Percentiles rank a stretch among this genome's conserved stretches.
phyloP scores from a whole-genome alignment of 2,329 filamentous ascomycete genomes.

The Chaetomiaceae sp. region DNA sequence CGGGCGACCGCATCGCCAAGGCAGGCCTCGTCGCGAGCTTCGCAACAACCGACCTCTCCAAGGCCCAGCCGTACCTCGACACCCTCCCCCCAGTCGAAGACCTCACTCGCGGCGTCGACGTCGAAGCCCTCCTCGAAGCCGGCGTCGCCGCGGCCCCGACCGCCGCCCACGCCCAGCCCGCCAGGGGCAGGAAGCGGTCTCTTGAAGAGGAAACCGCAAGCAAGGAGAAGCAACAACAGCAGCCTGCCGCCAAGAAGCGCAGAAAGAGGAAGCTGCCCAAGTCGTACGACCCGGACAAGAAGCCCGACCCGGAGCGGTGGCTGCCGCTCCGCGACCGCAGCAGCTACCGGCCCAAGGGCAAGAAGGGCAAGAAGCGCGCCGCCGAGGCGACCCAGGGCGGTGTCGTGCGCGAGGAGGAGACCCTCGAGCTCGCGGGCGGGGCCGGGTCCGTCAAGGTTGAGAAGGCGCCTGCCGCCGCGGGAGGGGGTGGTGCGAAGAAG shows the following conservation, averaged over 20 bases:
- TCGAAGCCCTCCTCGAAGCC: conserved; percentile 57
- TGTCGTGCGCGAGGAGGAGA: conserved; percentile 68
- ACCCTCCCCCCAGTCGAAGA: conserved; percentile 58
- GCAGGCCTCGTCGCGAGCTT: conserved; percentile 85
- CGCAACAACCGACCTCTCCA: conserved; percentile 56
- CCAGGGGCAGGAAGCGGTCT: conserved; percentile 40
- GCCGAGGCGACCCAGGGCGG: conserved; percentile 81
- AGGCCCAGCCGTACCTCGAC: conserved; percentile 50
- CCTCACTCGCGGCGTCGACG: conserved; percentile 58
- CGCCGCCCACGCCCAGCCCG: conserved; percentile 32
- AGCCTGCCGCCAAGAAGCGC: conserved; percentile 47
- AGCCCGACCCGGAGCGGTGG: conserved; percentile 88
- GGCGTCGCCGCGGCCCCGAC: conserved; percentile 55
- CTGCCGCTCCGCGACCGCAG: conserved; percentile 84
- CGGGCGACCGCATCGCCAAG: conserved; percentile 63
- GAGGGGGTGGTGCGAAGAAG: conserved; percentile 29
- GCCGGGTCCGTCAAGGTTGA: conserved; percentile 61
- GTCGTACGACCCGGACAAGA: conserved; percentile 71
- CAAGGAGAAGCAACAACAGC: conserved; percentile 29
- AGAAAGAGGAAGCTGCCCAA: conserved; percentile 61
- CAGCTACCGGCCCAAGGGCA: conserved; percentile 83
- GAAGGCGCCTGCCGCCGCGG: conserved; percentile 42
- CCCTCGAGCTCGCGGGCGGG: conserved; percentile 58
- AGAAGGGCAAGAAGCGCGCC: conserved; percentile 83
- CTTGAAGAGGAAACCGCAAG: conserved; percentile 36